Conservation (phyloP, 2,329 filamentous ascomycete genomes). For the Fusarium annulatum region DNA sequence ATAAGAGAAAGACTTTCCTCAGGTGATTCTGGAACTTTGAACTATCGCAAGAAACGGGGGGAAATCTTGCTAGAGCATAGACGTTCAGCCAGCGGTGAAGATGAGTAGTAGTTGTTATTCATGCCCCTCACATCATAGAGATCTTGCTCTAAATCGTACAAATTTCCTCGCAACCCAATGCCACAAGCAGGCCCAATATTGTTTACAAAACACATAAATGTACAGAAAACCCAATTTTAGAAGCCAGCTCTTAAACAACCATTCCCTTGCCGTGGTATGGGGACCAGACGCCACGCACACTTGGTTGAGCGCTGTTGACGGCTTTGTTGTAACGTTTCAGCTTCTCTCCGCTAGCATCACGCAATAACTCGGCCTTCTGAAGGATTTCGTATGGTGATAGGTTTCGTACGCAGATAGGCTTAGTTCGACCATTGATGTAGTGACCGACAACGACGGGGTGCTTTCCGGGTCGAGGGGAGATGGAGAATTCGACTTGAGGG, state of each 20-base stretch:
- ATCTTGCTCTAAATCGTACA: conserved; percentile 43
- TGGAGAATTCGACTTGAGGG: conserved; percentile 89
- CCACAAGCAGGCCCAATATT: conserved; percentile 38
- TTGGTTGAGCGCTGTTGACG: conserved; percentile 71
- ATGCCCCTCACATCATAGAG: conserved; percentile 29
- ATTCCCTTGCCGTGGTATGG: conserved; percentile 73
- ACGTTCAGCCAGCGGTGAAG: not conserved
- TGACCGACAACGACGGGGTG: conserved; percentile 90
- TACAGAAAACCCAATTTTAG: conserved; percentile 32
- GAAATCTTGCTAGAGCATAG: not conserved
- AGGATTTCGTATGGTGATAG: conserved; percentile 82
- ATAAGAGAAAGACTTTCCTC: not conserved
- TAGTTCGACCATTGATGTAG: conserved; percentile 91
- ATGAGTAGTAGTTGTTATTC: conserved; percentile 26
- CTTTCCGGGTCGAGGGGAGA: conserved; percentile 88
- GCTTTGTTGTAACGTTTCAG: conserved; percentile 72
- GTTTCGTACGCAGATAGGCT: conserved; percentile 90
- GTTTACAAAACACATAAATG: conserved; percentile 45
- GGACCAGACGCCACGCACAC: conserved; percentile 77
- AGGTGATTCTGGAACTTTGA: not conserved
- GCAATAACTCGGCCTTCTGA: conserved; percentile 79
- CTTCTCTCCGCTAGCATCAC: conserved; percentile 81
- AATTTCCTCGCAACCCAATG: conserved; percentile 46
- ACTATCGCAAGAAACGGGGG: not conserved
- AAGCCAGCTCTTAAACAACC: conserved; percentile 56